A percentile compares a stretch with the other conserved stretches of the same genome.
phyloP scores from a whole-genome alignment of 345 rosid species.

The Ricinus communis region DNA sequence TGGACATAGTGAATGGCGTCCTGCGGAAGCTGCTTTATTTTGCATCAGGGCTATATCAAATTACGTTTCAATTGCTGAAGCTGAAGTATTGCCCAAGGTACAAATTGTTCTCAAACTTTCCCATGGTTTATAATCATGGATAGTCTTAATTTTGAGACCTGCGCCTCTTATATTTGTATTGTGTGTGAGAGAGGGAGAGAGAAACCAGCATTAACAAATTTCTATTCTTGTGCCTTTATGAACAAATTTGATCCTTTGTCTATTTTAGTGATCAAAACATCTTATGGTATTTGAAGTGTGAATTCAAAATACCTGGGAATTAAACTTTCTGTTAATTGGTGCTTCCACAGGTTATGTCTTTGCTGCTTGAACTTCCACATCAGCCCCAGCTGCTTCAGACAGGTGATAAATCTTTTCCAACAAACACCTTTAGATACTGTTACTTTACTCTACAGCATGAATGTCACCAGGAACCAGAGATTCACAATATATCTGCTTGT shows the following conservation, averaged over 20 bases:
- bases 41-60: conserved; percentile 88
- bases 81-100: conserved; percentile 95
- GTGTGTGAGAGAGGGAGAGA: neutral
- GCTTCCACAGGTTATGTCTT: conserved; percentile 64
- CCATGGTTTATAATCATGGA: neutral
- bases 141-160: neutral
- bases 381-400: conserved; percentile 93
- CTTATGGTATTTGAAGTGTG: neutral
- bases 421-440: neutral
- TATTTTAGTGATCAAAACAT: neutral
- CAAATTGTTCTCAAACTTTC: conserved; percentile 3
- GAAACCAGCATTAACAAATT: neutral
- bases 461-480: conserved; percentile 12
- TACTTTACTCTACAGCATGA: neutral
- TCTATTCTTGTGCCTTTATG: neutral
- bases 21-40: conserved; percentile 95
- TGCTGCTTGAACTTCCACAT: conserved; percentile 85
- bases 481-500: conserved; percentile 6
- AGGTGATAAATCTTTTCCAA: conserved; percentile 43
- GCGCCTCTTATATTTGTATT: neutral
- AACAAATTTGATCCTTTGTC: neutral
- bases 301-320: neutral
- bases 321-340: neutral
- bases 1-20: conserved; percentile 73
- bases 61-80: conserved; percentile 76